A percentile compares a stretch with the other conserved stretches of the same genome.
Evolutionary conservation across 331 rosid genomes (phyloP).

Genomic region (Arachis monticola): DNA sequence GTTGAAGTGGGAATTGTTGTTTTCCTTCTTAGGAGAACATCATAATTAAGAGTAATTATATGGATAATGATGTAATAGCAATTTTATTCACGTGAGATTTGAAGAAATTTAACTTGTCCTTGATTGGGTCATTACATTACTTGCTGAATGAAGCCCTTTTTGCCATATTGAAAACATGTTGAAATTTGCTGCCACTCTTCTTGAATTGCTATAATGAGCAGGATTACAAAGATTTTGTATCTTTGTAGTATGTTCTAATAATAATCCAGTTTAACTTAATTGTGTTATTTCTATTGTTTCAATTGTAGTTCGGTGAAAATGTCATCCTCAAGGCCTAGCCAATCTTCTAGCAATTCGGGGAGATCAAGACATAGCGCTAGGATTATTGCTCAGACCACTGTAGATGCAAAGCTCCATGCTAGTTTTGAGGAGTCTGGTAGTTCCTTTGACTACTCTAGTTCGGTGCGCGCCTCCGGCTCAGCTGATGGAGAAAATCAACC

Average conservation of each 20-base stretch:
- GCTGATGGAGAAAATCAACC: conserved; percentile 60
- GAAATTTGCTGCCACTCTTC: conserved; percentile 6
- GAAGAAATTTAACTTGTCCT: conserved; percentile 21
- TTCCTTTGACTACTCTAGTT: conserved; percentile 91
- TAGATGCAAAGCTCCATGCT: conserved; percentile 93
- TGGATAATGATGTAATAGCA: not conserved
- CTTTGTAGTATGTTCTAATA: conserved; percentile 1
- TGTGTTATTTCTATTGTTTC: conserved; percentile 17
- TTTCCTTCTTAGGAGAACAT: conserved; percentile 6
- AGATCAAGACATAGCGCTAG: conserved; percentile 82
- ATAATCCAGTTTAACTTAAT: conserved; percentile 20
- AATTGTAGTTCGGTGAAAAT: conserved; percentile 53
- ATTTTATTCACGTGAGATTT: conserved; percentile 10
- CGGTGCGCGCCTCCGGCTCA: conserved; percentile 65
- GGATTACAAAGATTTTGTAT: conserved; percentile 1
- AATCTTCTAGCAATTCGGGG: conserved; percentile 78
- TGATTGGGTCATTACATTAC: conserved; percentile 22
- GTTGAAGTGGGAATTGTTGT: not conserved
- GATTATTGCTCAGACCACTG: conserved; percentile 87
- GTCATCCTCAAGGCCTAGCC: conserved; percentile 86
- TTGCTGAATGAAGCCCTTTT: conserved; percentile 11
- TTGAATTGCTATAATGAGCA: conserved; percentile 22
- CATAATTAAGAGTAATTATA: conserved; percentile 12
- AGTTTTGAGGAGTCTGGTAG: conserved; percentile 87
- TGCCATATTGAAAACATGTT: conserved; percentile 19